These are phyloP conservation scores for Suhomyces coccinellae DNA, from an alignment of 1,139 yeast genomes.

Conservation along the genomic window DNA sequence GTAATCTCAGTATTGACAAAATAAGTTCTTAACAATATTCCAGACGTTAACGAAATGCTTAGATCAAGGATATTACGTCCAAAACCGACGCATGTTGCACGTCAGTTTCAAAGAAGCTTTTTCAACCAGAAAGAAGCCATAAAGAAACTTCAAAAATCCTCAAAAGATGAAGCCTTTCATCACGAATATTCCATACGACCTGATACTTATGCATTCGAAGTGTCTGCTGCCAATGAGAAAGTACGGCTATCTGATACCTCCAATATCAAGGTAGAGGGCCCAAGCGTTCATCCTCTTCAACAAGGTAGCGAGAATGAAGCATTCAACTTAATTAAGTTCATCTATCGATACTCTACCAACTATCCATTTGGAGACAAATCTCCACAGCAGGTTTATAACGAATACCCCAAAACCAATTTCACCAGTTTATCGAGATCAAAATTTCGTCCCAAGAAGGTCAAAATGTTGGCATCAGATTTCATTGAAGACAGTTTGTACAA, in stretches of 20 bases:
- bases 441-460: conserved; percentile 58
- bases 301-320: conserved; percentile 14
- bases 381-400: conserved; percentile 44
- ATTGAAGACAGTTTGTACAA: conserved; percentile 85
- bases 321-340: conserved; percentile 37
- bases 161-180: conserved; percentile 30
- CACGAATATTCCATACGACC: conserved; percentile 52
- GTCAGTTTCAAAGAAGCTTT: conserved; percentile 14
- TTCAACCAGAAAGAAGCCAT: conserved; percentile 25
- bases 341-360: conserved; percentile 45
- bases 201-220: conserved; percentile 50
- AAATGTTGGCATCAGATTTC: conserved; percentile 75
- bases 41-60: background rate
- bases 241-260: conserved; percentile 5
- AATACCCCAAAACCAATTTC: conserved; percentile 44
- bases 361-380: conserved; percentile 43
- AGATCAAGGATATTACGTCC: background rate
- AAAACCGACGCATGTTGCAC: background rate
- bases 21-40: background rate
- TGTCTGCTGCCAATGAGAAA: conserved; percentile 29
- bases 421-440: conserved; percentile 46
- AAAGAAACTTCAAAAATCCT: conserved; percentile 21
- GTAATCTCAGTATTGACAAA: background rate
- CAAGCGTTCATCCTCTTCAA: conserved; percentile 34
- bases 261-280: conserved; percentile 4